Evolutionary conservation across 176 grass and related monocot species (phyloP), one percentile per base, ranked within the genome.

Genomic region (Panicum miliaceum): DNA sequence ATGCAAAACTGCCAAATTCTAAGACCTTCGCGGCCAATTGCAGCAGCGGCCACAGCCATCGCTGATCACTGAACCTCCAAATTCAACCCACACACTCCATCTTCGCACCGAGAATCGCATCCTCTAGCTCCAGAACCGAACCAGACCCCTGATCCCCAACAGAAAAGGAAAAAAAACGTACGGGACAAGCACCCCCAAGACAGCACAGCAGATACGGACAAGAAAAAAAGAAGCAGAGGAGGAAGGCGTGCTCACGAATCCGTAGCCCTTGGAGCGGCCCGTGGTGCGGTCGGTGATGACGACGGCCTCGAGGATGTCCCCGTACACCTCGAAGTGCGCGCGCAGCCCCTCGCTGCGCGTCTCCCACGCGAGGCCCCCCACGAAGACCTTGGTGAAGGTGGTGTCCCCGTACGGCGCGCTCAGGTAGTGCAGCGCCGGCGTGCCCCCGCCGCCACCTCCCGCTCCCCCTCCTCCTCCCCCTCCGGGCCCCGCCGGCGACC

Each of bases 321-420:
- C 90, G 41, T 84, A 92, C 0, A 13, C 80, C 50, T 90, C 81
- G 19, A 92, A 92, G 91, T 92, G 84, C 8, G 84, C 84, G 51
- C 91, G 80, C 26, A 92, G 87, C 5, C 84, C 84, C 71, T 92
- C 91, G 87, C 87, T 92, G 18, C 88, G 77, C 76, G 91, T 92
- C 87, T 92, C 87, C 91, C 91, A 92, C 7, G 91, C 91, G 27
- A 92, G 73, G 0, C 91, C 91, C 41, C 91, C 91, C 18, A 92
- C 91, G 91, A 92, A 92, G 14, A 92, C 87, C 91, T 92, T 92
- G 64, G 91, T 92, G 76, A 36, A 84, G 15, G 91, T 92, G 14
- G 91, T 92, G 84, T 92, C 91, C 71, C 91, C 91, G 71, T 87
- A 92, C 32, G 91, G 91, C 29, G 75, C 84, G 81, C 88, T 92